A percentile compares a stretch with the other conserved stretches of the same genome.
phyloP scores from a whole-genome alignment of 768 basidiomycete species.

The Leccinum broughii region DNA sequence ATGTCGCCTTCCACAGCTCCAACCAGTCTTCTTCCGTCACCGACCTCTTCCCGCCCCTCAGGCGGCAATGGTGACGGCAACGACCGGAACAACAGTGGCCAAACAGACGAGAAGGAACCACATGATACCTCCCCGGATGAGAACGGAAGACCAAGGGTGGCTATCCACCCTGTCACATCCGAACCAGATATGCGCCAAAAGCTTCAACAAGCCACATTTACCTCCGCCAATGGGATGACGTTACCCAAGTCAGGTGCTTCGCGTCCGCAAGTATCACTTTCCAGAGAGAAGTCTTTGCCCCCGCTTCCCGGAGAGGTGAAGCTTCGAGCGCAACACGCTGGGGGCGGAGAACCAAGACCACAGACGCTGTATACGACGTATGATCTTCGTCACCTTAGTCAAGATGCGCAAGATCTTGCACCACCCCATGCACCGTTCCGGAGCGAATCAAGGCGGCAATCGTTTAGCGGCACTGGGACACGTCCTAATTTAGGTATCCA shows the following conservation, averaged over 20 bases:
- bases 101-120: constrained; percentile 46
- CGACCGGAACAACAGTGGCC: constrained; percentile 41
- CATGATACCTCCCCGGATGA: constrained; percentile 31
- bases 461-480: constrained; percentile 67
- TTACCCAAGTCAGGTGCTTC: constrained; percentile 23
- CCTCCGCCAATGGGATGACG: constrained; percentile 34
- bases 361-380: constrained; percentile 65
- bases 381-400: constrained; percentile 53
- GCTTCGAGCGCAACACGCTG: constrained; percentile 37
- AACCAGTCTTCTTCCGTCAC: constrained; percentile 74
- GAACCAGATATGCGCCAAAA: constrained; percentile 63
- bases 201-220: constrained; percentile 37
- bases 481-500: constrained; percentile 54
- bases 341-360: constrained; percentile 50
- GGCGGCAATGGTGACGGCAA: constrained; percentile 56
- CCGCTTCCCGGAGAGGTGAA: constrained; percentile 65
- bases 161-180: constrained; percentile 54
- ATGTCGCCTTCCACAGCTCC: constrained; percentile 76
- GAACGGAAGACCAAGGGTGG: constrained; percentile 38
- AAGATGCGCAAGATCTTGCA: constrained; percentile 47
- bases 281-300: constrained; percentile 75
- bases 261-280: constrained; percentile 27
- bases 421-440: constrained; percentile 69
- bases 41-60: constrained; percentile 68
- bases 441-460: constrained; percentile 66